These are phyloP conservation scores for Diaporthe batatas DNA, from an alignment of 2,329 filamentous ascomycete species.

Conservation along the genomic window DNA sequence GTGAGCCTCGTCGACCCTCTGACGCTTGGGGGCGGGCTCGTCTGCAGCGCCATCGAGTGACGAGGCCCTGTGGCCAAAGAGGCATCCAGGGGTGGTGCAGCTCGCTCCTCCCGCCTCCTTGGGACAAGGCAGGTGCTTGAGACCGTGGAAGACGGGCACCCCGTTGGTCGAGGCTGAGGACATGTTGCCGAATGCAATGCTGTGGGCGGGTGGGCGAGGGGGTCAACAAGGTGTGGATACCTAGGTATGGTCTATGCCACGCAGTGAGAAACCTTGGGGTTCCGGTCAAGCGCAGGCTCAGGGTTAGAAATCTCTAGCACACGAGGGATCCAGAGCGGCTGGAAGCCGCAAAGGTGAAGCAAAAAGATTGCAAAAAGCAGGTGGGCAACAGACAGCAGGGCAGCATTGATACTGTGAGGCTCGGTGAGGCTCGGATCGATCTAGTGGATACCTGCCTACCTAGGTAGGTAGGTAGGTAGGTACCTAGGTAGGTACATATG, in stretches of 20 bases:
- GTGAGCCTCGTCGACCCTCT: conserved; percentile 1
- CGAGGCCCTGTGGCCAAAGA: conserved; percentile 38
- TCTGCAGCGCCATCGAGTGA: conserved; percentile 34
- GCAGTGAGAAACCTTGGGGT: background rate
- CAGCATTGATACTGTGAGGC: background rate
- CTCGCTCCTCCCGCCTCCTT: conserved; percentile 39
- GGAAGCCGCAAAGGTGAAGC: background rate
- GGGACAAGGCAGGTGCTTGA: conserved; percentile 42
- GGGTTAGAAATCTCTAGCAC: background rate
- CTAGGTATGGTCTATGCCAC: background rate
- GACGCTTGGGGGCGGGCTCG: conserved; percentile 24
- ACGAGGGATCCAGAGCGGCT: background rate
- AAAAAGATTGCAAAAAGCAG: background rate
- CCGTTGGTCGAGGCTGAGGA: conserved; percentile 23
- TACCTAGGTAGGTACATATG: too few species aligned
- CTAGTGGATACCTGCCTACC: background rate
- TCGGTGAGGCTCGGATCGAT: background rate
- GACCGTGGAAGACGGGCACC: conserved; percentile 42
- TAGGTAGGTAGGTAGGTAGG: too few species aligned
- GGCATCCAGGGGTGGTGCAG: conserved; percentile 39
- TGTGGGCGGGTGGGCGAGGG: background rate
- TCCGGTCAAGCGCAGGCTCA: background rate
- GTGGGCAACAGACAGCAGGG: background rate
- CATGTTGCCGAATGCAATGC: background rate
- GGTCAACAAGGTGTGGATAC: conserved; percentile 1